Evolutionary conservation across 2,329 filamentous ascomycete species (phyloP).

Genomic region (Fusarium sp.): DNA sequence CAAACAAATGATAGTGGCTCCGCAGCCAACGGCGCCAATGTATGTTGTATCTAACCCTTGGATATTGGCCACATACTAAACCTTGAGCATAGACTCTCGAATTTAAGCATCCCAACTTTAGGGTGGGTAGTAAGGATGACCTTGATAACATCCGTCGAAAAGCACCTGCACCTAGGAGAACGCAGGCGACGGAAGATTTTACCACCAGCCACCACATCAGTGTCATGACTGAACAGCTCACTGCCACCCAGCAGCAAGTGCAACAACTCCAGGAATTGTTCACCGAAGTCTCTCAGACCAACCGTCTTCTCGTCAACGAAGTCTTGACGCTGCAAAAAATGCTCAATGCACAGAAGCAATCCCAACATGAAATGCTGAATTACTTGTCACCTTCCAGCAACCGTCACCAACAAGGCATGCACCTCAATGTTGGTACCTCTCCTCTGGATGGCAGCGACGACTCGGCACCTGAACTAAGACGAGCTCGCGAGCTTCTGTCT

Average conservation of each 20-base stretch:
- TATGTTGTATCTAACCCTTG: conserved; percentile 38
- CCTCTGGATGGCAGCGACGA: conserved; percentile 60
- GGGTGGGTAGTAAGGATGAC: conserved; percentile 94
- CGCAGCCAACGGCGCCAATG: conserved; percentile 54
- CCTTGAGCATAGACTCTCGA: conserved; percentile 67
- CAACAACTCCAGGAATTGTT: conserved; percentile 88
- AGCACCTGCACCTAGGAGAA: conserved; percentile 89
- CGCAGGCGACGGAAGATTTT: conserved; percentile 74
- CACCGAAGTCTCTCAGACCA: conserved; percentile 77
- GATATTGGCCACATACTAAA: conserved; percentile 19
- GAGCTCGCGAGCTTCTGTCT: conserved; percentile 68
- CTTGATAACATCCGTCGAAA: conserved; percentile 97
- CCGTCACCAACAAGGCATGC: conserved; percentile 52
- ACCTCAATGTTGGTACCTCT: conserved; percentile 53
- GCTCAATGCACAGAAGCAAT: conserved; percentile 68
- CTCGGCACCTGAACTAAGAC: conserved; percentile 64
- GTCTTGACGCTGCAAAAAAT: conserved; percentile 71
- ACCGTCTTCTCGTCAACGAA: conserved; percentile 72
- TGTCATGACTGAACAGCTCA: conserved; percentile 86
- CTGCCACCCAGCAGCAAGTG: conserved; percentile 92
- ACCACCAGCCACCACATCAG: conserved; percentile 89
- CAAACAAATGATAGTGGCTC: conserved; percentile 55
- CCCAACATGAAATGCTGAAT: conserved; percentile 68
- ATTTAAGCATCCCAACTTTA: conserved; percentile 97
- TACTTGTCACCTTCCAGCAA: conserved; percentile 62